Evolutionary conservation across 2,329 filamentous ascomycete genomes (phyloP), one percentile per base, ranked within the genome.

Genomic region (Colletotrichum ledebouriae): DNA sequence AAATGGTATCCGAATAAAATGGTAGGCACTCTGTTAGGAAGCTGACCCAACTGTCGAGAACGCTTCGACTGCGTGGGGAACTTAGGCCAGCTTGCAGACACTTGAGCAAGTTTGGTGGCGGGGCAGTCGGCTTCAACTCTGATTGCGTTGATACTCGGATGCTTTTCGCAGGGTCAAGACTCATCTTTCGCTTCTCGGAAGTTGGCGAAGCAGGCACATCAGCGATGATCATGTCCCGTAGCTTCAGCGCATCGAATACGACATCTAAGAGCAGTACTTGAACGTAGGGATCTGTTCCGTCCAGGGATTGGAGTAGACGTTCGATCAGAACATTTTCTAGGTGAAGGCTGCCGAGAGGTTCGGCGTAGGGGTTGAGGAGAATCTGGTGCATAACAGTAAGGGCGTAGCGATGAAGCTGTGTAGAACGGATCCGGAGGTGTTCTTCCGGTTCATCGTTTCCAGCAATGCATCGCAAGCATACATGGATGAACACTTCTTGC

Each of bases 1-100:
- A 98, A 52, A 98, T 93, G 5, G 91, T 89, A 49, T 92, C 90
- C 0, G 92, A 87, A 78, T 97, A 97, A 13, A 97, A 84, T 0
- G 94, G 94, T 34, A 99, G 82, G 50, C 94, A 93, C 75, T 95
- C 92, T 4, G 89, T 88, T 7, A 99, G 84, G 72, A 99, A 94
- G 34, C 88, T 85, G 10, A 98, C 90, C 97, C 97, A 99, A 76
- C 93, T 94, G 73, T 98, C 94, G 41, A 99, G 83, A 6, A 97
- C 90, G 9, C 89, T 84, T 5, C 93, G 89, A 72, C 93, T 94
- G 60, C 85, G 89, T 3, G 86, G 77, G 3, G 94, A 92, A 62
- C 92, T 89, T 57, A 99, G 90, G 0, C 94, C 96, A 52, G 90
- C 88, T 69, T 94, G 90, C 12, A 99, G 84, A 75, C 93, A 97